Conservation (phyloP, 768 basidiomycete species). For the Boletus coccyginus region DNA sequence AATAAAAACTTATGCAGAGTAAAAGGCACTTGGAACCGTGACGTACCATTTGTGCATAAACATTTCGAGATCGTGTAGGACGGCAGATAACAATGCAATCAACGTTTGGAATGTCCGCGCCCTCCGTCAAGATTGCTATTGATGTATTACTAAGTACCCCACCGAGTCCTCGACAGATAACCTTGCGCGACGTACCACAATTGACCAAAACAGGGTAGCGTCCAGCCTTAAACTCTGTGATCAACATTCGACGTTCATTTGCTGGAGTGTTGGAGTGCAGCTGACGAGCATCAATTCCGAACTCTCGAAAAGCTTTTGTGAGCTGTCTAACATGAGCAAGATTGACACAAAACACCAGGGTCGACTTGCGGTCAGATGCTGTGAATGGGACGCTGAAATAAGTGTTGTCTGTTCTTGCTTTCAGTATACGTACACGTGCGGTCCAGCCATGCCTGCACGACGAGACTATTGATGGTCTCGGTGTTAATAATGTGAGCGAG, state of each 20-base stretch:
- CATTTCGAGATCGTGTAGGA: conserved; percentile 84
- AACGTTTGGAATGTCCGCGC: conserved; percentile 91
- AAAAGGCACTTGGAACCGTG: background rate
- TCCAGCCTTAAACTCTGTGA: conserved; percentile 67
- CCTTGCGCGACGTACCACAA: conserved; percentile 57
- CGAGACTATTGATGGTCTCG: conserved; percentile 66
- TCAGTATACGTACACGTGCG: conserved; percentile 58
- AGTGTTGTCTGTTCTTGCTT: background rate
- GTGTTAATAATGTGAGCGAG: conserved; percentile 84
- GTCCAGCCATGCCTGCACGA: conserved; percentile 85
- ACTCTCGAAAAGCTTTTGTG: conserved; percentile 66
- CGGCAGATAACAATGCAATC: conserved; percentile 88
- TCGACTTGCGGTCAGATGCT: conserved; percentile 70
- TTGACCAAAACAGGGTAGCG: conserved; percentile 86
- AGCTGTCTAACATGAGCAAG: conserved; percentile 75
- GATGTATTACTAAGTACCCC: background rate
- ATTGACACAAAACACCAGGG: conserved; percentile 89
- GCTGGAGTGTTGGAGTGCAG: conserved; percentile 68
- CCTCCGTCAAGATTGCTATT: conserved; percentile 83
- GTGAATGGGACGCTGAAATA: background rate
- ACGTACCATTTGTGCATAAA: conserved; percentile 89
- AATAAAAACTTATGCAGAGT: background rate
- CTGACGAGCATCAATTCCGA: conserved; percentile 83
- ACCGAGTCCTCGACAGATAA: background rate
- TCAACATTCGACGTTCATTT: conserved; percentile 58